Evolutionary conservation across 2,329 filamentous ascomycete species (phyloP).

Genomic region (Paracamarosporium sp.): DNA sequence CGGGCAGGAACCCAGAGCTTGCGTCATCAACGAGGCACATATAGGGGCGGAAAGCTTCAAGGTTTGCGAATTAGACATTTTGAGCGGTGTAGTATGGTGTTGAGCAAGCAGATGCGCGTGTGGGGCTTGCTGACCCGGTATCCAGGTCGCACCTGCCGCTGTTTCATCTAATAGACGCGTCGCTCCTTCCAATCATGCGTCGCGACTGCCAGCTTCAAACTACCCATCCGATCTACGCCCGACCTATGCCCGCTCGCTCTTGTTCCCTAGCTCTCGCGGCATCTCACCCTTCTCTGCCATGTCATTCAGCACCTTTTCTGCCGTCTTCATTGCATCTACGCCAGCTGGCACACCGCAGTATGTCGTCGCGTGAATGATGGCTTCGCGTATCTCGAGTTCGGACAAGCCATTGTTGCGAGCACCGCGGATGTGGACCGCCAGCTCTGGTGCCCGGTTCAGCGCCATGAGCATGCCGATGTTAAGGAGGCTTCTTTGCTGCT

Average conservation of each 20-base stretch:
- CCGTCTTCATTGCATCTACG: slow-evolving; percentile 61
- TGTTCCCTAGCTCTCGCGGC: slow-evolving; percentile 38
- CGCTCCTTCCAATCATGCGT: not conserved
- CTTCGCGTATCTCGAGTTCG: slow-evolving; percentile 69
- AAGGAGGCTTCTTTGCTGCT: slow-evolving; percentile 66
- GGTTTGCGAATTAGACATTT: slow-evolving; percentile 6
- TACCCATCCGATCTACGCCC: not conserved
- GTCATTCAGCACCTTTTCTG: slow-evolving; percentile 59
- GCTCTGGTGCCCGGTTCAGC: slow-evolving; percentile 64
- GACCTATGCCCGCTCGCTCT: slow-evolving; percentile 35
- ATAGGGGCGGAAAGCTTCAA: not conserved
- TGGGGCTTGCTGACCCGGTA: slow-evolving; percentile 17
- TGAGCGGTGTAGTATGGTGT: slow-evolving; percentile 12
- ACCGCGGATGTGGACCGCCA: slow-evolving; percentile 68
- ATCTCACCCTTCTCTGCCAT: slow-evolving; percentile 56
- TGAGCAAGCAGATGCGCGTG: slow-evolving; percentile 11
- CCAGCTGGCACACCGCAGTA: slow-evolving; percentile 64
- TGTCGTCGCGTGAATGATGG: slow-evolving; percentile 57
- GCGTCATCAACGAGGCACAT: slow-evolving; percentile 16
- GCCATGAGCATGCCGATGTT: slow-evolving; percentile 72
- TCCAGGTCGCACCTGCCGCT: slow-evolving; percentile 5
- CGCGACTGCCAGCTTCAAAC: not conserved
- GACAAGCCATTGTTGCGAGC: slow-evolving; percentile 68
- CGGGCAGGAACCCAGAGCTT: slow-evolving; percentile 7
- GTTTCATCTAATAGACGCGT: slow-evolving; percentile 5